Evolutionary conservation across 2,329 filamentous ascomycete species (phyloP).

Genomic region (Stachybotrys echinatus): DNA sequence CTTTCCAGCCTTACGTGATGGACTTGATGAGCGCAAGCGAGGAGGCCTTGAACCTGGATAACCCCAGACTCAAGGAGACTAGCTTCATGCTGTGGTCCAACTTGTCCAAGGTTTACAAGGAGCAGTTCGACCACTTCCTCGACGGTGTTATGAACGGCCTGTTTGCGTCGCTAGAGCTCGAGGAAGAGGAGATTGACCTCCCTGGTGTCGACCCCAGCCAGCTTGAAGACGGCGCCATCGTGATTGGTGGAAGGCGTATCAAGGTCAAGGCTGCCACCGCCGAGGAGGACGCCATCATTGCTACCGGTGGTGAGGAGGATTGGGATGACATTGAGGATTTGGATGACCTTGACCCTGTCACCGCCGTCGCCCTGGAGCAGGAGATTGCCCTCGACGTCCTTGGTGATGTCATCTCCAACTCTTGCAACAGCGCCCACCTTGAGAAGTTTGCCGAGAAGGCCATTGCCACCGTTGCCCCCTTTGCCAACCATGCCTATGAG

Average conservation of each 20-base stretch:
- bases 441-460: conserved; percentile 85
- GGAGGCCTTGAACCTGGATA: conserved; percentile 81
- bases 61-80: conserved; percentile 88
- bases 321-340: conserved; percentile 68
- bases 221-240: conserved; percentile 70
- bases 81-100: conserved; percentile 97
- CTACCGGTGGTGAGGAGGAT: conserved; percentile 48
- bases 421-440: conserved; percentile 66
- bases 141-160: conserved; percentile 73
- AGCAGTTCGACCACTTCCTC: conserved; percentile 74
- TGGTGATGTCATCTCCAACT: conserved; percentile 85
- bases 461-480: conserved; percentile 71
- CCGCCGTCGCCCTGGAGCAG: conserved; percentile 89
- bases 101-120: conserved; percentile 88
- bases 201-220: conserved; percentile 53
- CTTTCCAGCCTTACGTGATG: conserved; percentile 87
- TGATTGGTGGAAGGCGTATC: conserved; percentile 77
- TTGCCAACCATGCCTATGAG: conserved; percentile 86
- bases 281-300: conserved; percentile 48
- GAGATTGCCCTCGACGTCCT: conserved; percentile 95
- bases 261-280: conserved; percentile 61
- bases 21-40: conserved; percentile 90
- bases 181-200: conserved; percentile 81
- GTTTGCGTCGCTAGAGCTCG: conserved; percentile 78
- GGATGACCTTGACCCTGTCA: conserved; percentile 79